Percentiles rank a stretch among this genome's conserved stretches.
Conservation (phyloP, 148 eudicot genomes). For the Rhododendron mucronatum region DNA sequence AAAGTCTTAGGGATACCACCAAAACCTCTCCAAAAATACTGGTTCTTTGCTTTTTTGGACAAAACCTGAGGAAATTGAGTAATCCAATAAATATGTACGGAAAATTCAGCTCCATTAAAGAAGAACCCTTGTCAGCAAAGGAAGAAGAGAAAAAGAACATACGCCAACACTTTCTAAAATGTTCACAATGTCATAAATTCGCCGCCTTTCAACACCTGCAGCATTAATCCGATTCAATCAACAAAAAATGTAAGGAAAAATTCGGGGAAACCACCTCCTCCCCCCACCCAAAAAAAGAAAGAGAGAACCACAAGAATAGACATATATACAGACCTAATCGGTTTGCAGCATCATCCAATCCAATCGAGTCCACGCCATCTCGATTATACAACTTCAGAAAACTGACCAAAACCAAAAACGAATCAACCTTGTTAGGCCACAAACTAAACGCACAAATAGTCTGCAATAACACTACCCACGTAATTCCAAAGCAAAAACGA, state of each 20-base stretch:
- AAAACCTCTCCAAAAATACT: slow-evolving; percentile 80
- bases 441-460: neutral
- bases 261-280: neutral
- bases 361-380: slow-evolving; percentile 67
- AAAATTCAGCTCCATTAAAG: neutral
- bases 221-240: neutral
- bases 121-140: neutral
- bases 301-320: neutral
- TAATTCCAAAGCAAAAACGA: neutral
- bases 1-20: slow-evolving; percentile 64
- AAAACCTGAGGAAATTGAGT: slow-evolving; percentile 45
- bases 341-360: slow-evolving; percentile 70
- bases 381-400: slow-evolving; percentile 71
- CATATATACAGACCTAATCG: slow-evolving; percentile 45
- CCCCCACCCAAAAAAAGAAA: neutral
- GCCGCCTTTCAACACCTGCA: slow-evolving; percentile 80
- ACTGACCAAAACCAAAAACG: slow-evolving; percentile 25
- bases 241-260: neutral
- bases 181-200: slow-evolving; percentile 89
- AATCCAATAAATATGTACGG: neutral
- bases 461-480: no score
- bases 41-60: slow-evolving; percentile 64
- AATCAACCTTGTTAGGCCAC: neutral
- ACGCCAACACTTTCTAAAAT: slow-evolving; percentile 89
- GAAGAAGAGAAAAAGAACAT: slow-evolving; percentile 4